Evolutionary conservation across 2,329 filamentous ascomycete species (phyloP).

Genomic region (Byssoonygena ceratinophila): DNA sequence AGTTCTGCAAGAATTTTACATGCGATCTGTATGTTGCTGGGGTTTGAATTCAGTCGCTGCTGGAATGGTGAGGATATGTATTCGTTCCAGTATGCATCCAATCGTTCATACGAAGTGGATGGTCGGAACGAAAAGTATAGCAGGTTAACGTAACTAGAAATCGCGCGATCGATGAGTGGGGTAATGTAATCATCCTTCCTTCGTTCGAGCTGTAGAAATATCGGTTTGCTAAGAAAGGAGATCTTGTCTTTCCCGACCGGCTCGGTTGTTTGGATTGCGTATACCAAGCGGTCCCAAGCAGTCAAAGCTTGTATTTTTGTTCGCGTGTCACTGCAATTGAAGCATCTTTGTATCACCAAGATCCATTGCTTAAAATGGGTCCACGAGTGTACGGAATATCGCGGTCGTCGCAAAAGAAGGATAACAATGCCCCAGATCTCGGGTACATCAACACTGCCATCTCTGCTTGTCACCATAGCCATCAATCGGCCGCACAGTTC

Average conservation of each 20-base stretch:
- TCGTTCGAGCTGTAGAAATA: constrained; percentile 57
- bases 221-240: constrained; percentile 57
- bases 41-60: constrained; percentile 42
- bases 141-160: constrained; percentile 67
- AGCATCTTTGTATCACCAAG: constrained; percentile 65
- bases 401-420: constrained; percentile 57
- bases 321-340: constrained; percentile 63
- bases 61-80: constrained; percentile 57
- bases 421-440: constrained; percentile 82
- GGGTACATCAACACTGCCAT: constrained; percentile 57
- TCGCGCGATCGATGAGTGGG: constrained; percentile 43
- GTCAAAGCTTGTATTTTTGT: constrained; percentile 67
- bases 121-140: constrained; percentile 76
- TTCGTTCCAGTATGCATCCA: constrained; percentile 68
- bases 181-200: constrained; percentile 45
- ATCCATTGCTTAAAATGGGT: constrained; percentile 65
- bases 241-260: constrained; percentile 44
- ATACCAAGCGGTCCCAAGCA: constrained; percentile 79
- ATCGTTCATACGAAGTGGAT: constrained; percentile 50
- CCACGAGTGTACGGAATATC: constrained; percentile 55
- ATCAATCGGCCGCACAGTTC: constrained; percentile 58
- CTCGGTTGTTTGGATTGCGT: constrained; percentile 54
- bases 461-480: constrained; percentile 52
- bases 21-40: constrained; percentile 49
- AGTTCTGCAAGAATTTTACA: constrained; percentile 64